phyloP scores from a whole-genome alignment of 495 filamentous ascomycete genomes.

The Echria macrotheca region DNA sequence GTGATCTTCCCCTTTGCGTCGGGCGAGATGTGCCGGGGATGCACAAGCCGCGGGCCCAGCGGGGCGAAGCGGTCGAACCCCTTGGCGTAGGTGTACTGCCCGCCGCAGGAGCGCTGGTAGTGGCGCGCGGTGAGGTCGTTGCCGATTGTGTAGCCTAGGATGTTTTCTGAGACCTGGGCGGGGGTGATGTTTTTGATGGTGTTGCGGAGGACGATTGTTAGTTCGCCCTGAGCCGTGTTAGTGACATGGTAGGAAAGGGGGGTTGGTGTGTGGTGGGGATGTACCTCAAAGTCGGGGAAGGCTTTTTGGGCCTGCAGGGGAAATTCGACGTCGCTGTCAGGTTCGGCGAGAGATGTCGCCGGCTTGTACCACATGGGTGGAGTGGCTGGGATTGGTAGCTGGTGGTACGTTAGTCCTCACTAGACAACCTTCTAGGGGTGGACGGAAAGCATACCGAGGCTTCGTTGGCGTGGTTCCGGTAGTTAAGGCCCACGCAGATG shows the following conservation, averaged over 20 bases:
- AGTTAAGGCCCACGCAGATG: conserved; percentile 22
- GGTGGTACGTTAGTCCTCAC: background rate
- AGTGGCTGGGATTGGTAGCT: conserved; percentile 36
- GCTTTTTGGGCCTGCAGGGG: conserved; percentile 40
- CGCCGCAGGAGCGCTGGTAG: conserved; percentile 21
- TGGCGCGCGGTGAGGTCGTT: conserved; percentile 18
- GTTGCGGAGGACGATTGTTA: conserved; percentile 35
- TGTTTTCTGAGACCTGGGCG: conserved; percentile 26
- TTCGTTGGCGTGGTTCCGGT: conserved; percentile 16
- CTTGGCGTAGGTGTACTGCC: conserved; percentile 30
- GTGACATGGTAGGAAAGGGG: too few species aligned
- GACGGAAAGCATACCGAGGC: conserved; percentile 7
- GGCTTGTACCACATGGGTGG: conserved; percentile 37
- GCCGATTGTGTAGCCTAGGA: conserved; percentile 32
- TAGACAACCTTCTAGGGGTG: background rate
- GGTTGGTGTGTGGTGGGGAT: too few species aligned
- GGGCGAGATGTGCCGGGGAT: conserved; percentile 18
- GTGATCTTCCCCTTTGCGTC: background rate
- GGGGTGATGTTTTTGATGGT: conserved; percentile 31
- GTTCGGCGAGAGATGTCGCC: conserved; percentile 36
- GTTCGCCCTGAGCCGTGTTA: too few species aligned
- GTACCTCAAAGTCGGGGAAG: too few species aligned
- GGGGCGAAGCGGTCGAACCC: conserved; percentile 36
- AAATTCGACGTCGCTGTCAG: conserved; percentile 18
- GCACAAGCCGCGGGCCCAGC: conserved; percentile 45